Conservation (phyloP, 2,329 filamentous ascomycete species). For the Penicillium sumatraense region DNA sequence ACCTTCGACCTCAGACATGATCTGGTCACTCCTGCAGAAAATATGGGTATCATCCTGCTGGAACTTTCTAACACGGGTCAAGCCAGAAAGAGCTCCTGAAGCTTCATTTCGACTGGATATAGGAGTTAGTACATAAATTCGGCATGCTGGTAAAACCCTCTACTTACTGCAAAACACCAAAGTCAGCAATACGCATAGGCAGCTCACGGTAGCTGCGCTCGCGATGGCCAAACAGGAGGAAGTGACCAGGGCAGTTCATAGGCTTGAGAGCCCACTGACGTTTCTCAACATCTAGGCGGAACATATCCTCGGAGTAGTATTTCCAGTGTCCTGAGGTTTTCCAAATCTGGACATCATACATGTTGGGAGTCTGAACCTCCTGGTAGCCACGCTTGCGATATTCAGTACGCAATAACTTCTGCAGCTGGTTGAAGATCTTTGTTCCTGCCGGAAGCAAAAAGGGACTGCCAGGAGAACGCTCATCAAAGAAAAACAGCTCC, state of each 20-base stretch:
- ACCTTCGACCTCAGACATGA: conserved; percentile 74
- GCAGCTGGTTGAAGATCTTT: conserved; percentile 88
- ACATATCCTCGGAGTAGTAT: conserved; percentile 95
- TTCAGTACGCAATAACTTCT: conserved; percentile 78
- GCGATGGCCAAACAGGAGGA: conserved; percentile 69
- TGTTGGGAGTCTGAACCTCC: conserved; percentile 94
- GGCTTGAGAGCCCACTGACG: conserved; percentile 85
- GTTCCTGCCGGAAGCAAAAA: conserved; percentile 94
- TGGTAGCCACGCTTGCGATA: conserved; percentile 94
- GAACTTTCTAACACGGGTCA: conserved; percentile 92
- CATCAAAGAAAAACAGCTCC: conserved; percentile 96
- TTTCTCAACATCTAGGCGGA: conserved; percentile 81
- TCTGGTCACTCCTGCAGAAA: conserved; percentile 83
- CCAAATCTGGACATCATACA: conserved; percentile 94
- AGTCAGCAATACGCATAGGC: conserved; percentile 91
- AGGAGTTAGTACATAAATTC: too few relatives aligned
- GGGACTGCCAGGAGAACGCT: conserved; percentile 86
- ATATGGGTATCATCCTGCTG: conserved; percentile 90
- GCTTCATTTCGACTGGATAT: conserved; percentile 96
- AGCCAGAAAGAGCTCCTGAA: conserved; percentile 84
- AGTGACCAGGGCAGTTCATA: conserved; percentile 89
- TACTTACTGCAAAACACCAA: conserved; percentile 92
- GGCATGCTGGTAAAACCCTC: too few relatives aligned
- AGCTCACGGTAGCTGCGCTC: conserved; percentile 88
- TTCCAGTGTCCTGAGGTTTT: conserved; percentile 95